phyloP scores from a whole-genome alignment of 805 yeast species.

The Candida oleophila region DNA sequence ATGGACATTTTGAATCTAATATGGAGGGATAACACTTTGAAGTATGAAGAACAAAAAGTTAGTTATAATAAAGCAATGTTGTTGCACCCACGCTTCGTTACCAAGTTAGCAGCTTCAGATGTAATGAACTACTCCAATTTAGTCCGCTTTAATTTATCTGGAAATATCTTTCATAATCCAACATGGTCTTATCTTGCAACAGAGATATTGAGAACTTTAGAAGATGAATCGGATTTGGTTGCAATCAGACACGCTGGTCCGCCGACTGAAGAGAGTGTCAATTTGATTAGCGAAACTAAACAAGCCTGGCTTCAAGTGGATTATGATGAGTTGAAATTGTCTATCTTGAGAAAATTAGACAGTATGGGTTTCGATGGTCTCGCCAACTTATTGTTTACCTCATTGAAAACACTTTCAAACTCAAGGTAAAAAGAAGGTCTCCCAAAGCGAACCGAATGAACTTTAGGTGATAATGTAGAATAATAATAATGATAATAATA shows the following conservation, averaged over 20 bases:
- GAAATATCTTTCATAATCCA: constrained; percentile 51
- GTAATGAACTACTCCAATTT: constrained; percentile 30
- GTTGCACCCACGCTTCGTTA: constrained; percentile 31
- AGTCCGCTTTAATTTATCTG: constrained; percentile 27
- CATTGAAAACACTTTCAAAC: constrained; percentile 36
- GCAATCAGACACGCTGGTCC: constrained; percentile 52
- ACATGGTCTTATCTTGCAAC: constrained; percentile 47
- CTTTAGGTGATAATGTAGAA: not conserved
- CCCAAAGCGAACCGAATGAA: not conserved
- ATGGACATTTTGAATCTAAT: constrained; percentile 55
- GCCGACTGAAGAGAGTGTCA: constrained; percentile 43
- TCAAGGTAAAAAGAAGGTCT: not conserved
- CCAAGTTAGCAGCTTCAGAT: constrained; percentile 26
- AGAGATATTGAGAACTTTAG: constrained; percentile 44
- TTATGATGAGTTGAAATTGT: constrained; percentile 47
- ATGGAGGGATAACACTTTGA: constrained; percentile 57
- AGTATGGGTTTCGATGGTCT: constrained; percentile 48
- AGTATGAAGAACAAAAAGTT: constrained; percentile 16
- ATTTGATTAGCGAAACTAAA: constrained; percentile 25
- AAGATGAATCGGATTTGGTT: constrained; percentile 34
- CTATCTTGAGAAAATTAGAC: constrained; percentile 43
- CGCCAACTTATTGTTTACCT: constrained; percentile 49
- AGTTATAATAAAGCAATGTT: constrained; percentile 37
- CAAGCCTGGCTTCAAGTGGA: constrained; percentile 37
- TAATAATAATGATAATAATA: not conserved